phyloP scores from a whole-genome alignment of 805 yeast genomes.

The Saccharomyces mikatae region DNA sequence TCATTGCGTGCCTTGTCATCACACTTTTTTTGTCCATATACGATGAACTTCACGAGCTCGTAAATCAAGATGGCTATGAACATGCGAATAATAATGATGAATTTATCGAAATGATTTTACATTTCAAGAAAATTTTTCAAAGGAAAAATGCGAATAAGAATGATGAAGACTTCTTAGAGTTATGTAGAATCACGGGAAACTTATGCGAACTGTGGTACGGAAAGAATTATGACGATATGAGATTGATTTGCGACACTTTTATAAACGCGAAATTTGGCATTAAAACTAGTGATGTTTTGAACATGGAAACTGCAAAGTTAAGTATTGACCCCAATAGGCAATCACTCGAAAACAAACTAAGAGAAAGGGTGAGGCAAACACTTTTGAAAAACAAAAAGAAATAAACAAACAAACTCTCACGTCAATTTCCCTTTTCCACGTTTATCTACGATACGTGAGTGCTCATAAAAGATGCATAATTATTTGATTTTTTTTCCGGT shows the following conservation, averaged over 20 bases:
- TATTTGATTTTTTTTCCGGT: too few relatives aligned
- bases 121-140: slow-evolving; percentile 6
- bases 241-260: slow-evolving; percentile 16
- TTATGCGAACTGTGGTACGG: slow-evolving; percentile 22
- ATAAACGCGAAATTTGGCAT: slow-evolving; percentile 13
- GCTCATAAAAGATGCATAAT: too few relatives aligned
- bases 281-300: not conserved
- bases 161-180: slow-evolving; percentile 14
- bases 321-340: slow-evolving; percentile 19
- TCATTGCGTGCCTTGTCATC: slow-evolving; percentile 20
- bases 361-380: slow-evolving; percentile 18
- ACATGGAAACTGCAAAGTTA: not conserved
- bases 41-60: slow-evolving; percentile 10
- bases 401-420: not conserved
- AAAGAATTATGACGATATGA: slow-evolving; percentile 16
- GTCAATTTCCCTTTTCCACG: not conserved
- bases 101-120: slow-evolving; percentile 22
- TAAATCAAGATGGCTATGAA: slow-evolving; percentile 12
- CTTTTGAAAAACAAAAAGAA: slow-evolving; percentile 9
- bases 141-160: slow-evolving; percentile 6
- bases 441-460: too few relatives aligned
- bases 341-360: slow-evolving; percentile 22
- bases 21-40: slow-evolving; percentile 16
- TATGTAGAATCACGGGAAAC: slow-evolving; percentile 23
- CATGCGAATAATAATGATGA: slow-evolving; percentile 22